Evolutionary conservation across 345 rosid species (phyloP), one percentile per base, ranked within the genome.

Genomic region (Syzygium oleosum): DNA sequence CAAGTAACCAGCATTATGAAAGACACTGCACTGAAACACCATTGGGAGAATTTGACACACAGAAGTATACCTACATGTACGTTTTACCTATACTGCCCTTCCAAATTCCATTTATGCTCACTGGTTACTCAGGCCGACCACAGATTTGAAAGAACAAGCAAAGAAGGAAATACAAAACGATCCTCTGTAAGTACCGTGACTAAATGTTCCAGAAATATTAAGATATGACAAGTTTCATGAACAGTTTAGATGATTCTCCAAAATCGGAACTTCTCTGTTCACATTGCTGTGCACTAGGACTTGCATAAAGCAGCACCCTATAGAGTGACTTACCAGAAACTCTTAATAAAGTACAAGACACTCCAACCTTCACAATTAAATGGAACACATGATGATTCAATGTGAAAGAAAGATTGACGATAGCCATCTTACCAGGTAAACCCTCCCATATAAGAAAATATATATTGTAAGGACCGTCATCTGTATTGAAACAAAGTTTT

Each of bases 401-500:
- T 5, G 21, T 23, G 54, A 88, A 55, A 29, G 52, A 83, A 46
- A 31, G 51, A 88, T 41, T 77, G 46, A 38, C 51, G 85, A 84
- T 52, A 78, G 85, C 23, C 41, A 78, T 51, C 87, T 88, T 96
- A 98, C 99, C 99, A 98, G 93, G 90, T 98, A 98, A 87, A 91
- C 95, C 91, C 98, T 93, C 89, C 99, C 99, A 88, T 98, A 96
- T 38, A 98, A 89, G 93, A 98, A 98, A 87, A 96, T 90, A 89
- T 98, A 98, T 56, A 98, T 94, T 16, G 98, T 94, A 84, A 98
- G 98, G 89, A 98, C 99, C 15, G 99, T 98, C 99, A 98, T 96
- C 99, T 98, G 99, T 93, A 93, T 59, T 68, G 88, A 86, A 91
- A 90, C 19, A 87, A 90, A 87, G 89, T 49, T 38, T 59, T 85